Evolutionary conservation across 2,329 filamentous ascomycete genomes (phyloP).

Genomic region (Fusarium lyarnte): DNA sequence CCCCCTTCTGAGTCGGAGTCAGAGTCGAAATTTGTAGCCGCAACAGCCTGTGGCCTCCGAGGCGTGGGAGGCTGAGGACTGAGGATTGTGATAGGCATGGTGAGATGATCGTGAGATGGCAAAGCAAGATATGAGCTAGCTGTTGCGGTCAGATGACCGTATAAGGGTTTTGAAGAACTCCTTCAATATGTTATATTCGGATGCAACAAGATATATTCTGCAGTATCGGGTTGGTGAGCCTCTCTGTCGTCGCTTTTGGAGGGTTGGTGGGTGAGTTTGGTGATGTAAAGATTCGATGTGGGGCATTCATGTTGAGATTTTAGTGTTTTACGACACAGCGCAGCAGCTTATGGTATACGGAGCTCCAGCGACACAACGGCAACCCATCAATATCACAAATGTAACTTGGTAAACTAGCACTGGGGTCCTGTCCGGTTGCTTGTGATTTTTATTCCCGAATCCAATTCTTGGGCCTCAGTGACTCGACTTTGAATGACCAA

Average conservation of each 20-base stretch:
- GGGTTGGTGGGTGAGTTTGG: slow-evolving; percentile 31
- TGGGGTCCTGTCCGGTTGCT: not conserved
- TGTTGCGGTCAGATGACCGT: not conserved
- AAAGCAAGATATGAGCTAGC: slow-evolving; percentile 2
- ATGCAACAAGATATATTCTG: not conserved
- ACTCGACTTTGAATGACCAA: not conserved
- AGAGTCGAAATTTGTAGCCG: slow-evolving; percentile 48
- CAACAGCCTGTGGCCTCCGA: slow-evolving; percentile 28
- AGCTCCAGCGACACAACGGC: not conserved
- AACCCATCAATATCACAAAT: not conserved
- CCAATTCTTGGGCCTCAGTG: not conserved
- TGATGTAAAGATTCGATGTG: slow-evolving; percentile 42
- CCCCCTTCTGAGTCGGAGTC: slow-evolving; percentile 58
- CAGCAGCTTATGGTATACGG: not conserved
- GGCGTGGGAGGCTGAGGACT: slow-evolving; percentile 51
- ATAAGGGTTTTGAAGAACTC: too few species aligned
- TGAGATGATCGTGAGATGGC: slow-evolving; percentile 23
- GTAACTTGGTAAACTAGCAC: not conserved
- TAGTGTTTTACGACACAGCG: slow-evolving; percentile 20
- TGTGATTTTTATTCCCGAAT: not conserved
- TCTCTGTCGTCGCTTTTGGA: slow-evolving; percentile 2
- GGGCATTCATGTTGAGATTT: slow-evolving; percentile 44
- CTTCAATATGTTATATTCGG: not conserved
- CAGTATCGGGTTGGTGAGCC: not conserved
- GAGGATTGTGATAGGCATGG: slow-evolving; percentile 61